Percentiles rank a stretch among this genome's conserved stretches.
Evolutionary conservation across 1,284 basidiomycete species (phyloP).

Genomic region (Heterobasidion irregulare): DNA sequence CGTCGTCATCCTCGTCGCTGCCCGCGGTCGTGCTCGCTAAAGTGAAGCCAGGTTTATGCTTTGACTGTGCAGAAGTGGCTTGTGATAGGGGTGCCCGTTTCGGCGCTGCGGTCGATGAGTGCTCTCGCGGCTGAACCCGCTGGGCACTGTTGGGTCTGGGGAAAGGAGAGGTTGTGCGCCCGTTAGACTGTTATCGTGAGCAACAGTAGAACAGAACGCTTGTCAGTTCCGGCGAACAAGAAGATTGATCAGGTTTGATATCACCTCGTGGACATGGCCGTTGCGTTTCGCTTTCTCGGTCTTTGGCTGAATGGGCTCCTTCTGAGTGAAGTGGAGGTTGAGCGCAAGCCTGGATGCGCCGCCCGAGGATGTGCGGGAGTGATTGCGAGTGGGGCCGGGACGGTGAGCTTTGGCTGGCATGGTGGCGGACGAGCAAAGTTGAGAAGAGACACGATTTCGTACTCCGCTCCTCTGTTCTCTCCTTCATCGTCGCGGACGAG

Average conservation of each 20-base stretch:
- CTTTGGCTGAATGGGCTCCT: conserved; percentile 36
- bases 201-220: conserved; percentile 11
- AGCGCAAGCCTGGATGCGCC: conserved; percentile 44
- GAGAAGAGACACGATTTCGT: background rate
- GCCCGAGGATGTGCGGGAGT: conserved; percentile 53
- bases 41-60: conserved; percentile 48
- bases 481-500: background rate
- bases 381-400: conserved; percentile 40
- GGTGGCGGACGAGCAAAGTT: background rate
- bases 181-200: conserved; percentile 13
- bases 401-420: conserved; percentile 46
- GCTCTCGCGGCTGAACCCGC: conserved; percentile 44
- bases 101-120: conserved; percentile 22
- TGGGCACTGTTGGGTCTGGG: conserved; percentile 38
- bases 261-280: conserved; percentile 35
- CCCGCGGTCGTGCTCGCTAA: conserved; percentile 34
- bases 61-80: conserved; percentile 25
- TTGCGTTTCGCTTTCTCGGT: conserved; percentile 46
- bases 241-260: conserved; percentile 13
- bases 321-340: conserved; percentile 63
- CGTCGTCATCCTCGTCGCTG: conserved; percentile 49
- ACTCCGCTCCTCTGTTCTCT: conserved; percentile 2
- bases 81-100: conserved; percentile 24
- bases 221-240: background rate
- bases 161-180: conserved; percentile 24